Evolutionary conservation across 179 eudicot genomes (phyloP).

Genomic region (Silene vulgaris): DNA sequence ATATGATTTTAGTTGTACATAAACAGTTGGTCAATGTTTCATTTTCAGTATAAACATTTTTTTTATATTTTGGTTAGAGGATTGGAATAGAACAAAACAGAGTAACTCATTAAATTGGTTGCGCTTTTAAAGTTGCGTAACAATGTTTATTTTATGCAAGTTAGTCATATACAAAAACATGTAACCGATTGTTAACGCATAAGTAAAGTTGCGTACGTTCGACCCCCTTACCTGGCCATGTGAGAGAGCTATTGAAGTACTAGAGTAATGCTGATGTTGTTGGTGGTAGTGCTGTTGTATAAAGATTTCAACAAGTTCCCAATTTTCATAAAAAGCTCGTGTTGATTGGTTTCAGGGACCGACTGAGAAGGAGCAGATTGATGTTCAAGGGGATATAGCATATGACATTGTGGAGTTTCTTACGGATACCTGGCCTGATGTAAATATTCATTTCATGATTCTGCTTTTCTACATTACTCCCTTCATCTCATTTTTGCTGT

Average conservation of each 20-base stretch:
- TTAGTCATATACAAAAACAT: no score
- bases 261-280: not conserved
- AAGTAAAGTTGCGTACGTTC: no score
- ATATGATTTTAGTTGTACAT: not conserved
- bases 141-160: no score
- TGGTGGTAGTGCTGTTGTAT: not conserved
- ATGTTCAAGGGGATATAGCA: conserved; percentile 96
- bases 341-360: conserved; percentile 57
- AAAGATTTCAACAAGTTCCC: not conserved
- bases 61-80: no score
- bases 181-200: no score
- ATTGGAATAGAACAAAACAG: not conserved
- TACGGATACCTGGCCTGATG: conserved; percentile 92
- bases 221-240: not conserved
- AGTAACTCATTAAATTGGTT: not conserved
- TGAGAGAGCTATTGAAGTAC: not conserved
- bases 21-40: not conserved
- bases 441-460: conserved; percentile 31
- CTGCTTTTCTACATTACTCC: not conserved
- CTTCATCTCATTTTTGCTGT: not conserved
- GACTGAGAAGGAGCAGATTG: conserved; percentile 94
- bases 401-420: conserved; percentile 88
- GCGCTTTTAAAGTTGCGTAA: not conserved
- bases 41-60: no score
- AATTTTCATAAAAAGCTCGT: not conserved